phyloP scores from a whole-genome alignment of 768 basidiomycete genomes.

The Lentinula edodes region DNA sequence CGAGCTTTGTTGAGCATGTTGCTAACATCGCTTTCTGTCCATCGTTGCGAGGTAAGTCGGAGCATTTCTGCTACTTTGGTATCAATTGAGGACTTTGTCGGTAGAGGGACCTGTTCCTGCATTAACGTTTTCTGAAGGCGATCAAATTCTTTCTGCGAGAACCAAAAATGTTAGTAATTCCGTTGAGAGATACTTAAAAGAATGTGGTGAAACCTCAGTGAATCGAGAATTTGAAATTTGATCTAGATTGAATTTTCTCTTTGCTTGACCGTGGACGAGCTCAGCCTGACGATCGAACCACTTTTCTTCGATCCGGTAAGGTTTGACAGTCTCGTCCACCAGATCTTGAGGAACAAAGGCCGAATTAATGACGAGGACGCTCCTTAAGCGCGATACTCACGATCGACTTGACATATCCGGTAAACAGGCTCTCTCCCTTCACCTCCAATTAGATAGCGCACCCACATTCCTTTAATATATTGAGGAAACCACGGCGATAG shows the following conservation, averaged over 20 bases:
- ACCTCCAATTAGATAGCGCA: constrained; percentile 74
- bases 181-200: background rate
- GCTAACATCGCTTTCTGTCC: constrained; percentile 85
- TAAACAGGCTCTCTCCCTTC: constrained; percentile 61
- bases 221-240: constrained; percentile 77
- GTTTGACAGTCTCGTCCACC: constrained; percentile 41
- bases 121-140: constrained; percentile 42
- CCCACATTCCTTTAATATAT: constrained; percentile 79
- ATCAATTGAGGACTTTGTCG: constrained; percentile 60
- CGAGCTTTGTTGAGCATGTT: constrained; percentile 72
- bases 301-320: constrained; percentile 68
- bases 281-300: constrained; percentile 62
- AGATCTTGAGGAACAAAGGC: constrained; percentile 37
- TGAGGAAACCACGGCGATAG: constrained; percentile 84
- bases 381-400: constrained; percentile 37
- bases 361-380: constrained; percentile 10
- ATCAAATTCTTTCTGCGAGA: constrained; percentile 63
- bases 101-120: constrained; percentile 55
- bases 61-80: constrained; percentile 61
- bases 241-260: constrained; percentile 68
- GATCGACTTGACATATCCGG: constrained; percentile 73
- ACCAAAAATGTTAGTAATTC: too few species aligned
- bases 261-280: constrained; percentile 71
- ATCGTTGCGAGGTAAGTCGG: constrained; percentile 49
- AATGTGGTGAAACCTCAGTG: constrained; percentile 18